Conservation (phyloP, 495 filamentous ascomycete genomes). For the Tuber microsphaerosporum region DNA sequence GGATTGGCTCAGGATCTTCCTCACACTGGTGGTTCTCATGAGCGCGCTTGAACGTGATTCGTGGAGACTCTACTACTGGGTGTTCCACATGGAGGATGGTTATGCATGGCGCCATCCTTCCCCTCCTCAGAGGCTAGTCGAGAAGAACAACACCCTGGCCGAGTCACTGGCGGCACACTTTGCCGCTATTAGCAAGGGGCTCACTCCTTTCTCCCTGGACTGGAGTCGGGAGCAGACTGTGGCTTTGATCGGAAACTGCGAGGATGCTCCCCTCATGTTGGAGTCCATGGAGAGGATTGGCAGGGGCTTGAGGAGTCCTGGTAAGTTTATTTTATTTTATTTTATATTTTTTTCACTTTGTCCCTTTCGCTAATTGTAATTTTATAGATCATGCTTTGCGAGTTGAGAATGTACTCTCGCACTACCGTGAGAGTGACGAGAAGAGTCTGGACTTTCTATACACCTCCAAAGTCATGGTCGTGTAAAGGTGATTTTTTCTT, state of each 20-base stretch:
- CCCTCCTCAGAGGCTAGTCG: constrained; percentile 35
- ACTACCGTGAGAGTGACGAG: constrained; percentile 37
- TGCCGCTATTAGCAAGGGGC: constrained; percentile 41
- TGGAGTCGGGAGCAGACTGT: constrained; percentile 41
- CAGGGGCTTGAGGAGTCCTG: constrained; percentile 35
- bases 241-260: constrained; percentile 35
- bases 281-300: constrained; percentile 39
- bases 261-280: constrained; percentile 26
- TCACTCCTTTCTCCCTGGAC: constrained; percentile 42
- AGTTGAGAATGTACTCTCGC: constrained; percentile 34
- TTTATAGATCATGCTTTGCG: constrained; percentile 31
- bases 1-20: constrained; percentile 41
- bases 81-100: constrained; percentile 40
- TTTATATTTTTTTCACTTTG: not conserved
- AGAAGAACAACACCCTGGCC: constrained; percentile 40
- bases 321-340: constrained; percentile 8
- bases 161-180: constrained; percentile 41
- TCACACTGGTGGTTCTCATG: constrained; percentile 37
- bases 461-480: constrained; percentile 39
- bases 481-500: constrained; percentile 13
- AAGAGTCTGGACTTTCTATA: constrained; percentile 41
- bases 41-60: constrained; percentile 41
- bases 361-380: constrained; percentile 5
- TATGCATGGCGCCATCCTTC: constrained; percentile 39
- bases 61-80: constrained; percentile 42